Percentiles rank a stretch among this genome's conserved stretches.
phyloP scores from a whole-genome alignment of 2,329 filamentous ascomycete species.

The Pseudogymnoascus sp. region DNA sequence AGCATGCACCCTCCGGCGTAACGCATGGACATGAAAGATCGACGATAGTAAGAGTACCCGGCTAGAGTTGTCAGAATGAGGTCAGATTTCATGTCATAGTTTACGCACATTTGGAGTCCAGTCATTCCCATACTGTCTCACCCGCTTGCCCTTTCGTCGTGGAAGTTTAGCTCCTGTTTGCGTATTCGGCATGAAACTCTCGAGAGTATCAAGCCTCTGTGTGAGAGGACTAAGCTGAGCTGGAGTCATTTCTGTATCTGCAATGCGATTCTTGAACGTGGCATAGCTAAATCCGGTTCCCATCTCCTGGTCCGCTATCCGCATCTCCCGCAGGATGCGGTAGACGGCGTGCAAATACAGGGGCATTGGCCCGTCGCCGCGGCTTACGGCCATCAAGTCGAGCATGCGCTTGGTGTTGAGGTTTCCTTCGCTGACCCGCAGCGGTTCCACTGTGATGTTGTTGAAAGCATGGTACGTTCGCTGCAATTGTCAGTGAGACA shows the following conservation, averaged over 20 bases:
- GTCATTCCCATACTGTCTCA: conserved; percentile 14
- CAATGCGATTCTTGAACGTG: conserved; percentile 32
- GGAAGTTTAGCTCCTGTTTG: conserved; percentile 11
- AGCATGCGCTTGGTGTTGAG: conserved; percentile 47
- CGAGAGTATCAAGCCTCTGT: conserved; percentile 54
- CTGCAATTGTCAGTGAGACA: conserved; percentile 10
- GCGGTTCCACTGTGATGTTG: conserved; percentile 36
- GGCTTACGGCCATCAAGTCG: conserved; percentile 45
- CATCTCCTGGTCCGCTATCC: conserved; percentile 30
- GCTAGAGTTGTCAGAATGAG: conserved; percentile 18
- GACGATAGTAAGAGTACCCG: conserved; percentile 55
- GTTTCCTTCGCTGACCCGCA: conserved; percentile 41
- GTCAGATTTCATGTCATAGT: neutral
- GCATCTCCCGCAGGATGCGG: conserved; percentile 45
- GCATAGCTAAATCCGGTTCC: conserved; percentile 37
- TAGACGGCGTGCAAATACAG: conserved; percentile 45
- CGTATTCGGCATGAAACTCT: conserved; percentile 50
- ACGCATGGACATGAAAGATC: conserved; percentile 70
- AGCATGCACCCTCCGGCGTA: conserved; percentile 58
- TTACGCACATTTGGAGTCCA: conserved; percentile 20
- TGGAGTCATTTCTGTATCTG: conserved; percentile 35
- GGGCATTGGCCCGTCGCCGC: conserved; percentile 33
- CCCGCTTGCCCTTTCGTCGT: neutral
- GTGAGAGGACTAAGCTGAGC: conserved; percentile 49
- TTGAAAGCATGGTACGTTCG: conserved; percentile 32